Base-by-base conservation (phyloP, 1,139 yeast species). In the Saccharomycopsis hybrid region DNA sequence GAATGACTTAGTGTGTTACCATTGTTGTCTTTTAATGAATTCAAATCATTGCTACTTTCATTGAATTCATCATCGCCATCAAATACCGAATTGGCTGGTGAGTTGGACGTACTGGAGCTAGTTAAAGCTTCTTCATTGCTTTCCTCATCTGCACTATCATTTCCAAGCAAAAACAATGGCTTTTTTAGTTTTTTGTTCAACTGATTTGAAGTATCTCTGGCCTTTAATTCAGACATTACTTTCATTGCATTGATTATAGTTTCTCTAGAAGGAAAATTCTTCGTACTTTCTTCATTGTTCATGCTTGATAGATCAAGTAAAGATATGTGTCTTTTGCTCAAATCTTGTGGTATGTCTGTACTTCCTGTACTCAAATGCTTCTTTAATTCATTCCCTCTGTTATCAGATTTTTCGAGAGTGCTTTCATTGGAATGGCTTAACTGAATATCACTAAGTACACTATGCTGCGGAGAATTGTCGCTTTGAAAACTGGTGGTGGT, bases 271-370 rank as follows among this genome's bases (percentile, higher is more conserved):
- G 55, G 55, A 41, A 37, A 53, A n/a, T 35, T 41, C 11, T 45
- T 40, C 24, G 40, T 43, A 9, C 38, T 30, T 30, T 51, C 49
- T 9, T 41, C 46, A 27, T 44, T 45, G 25, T 49, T 43, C 37
- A 57, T 47, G 13, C 44, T 48, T 29, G 55, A 47, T 25, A 60
- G 51, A 44, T 60, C 60, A n/a, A 57, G 54, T 29, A 60, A 46
- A 1, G 63, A 60, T 3, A 52, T 52, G 41, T 50, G 58, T 36
- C 51, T 54, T 51, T 60, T 59, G 47, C 28, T 25, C 36, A 31
- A 29, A 9, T 40, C 8, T n/a, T n/a, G n/a, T n/a, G n/a, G n/a
- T n/a, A n/a, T n/a, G n/a, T n/a, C n/a, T n/a, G n/a, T n/a, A n/a
- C n/a, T n/a, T n/a, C n/a, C n/a, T n/a, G n/a, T n/a, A n/a, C n/a